Base-by-base conservation (phyloP, 495 filamentous ascomycete species). In the Podospora pseudoanserina region DNA sequence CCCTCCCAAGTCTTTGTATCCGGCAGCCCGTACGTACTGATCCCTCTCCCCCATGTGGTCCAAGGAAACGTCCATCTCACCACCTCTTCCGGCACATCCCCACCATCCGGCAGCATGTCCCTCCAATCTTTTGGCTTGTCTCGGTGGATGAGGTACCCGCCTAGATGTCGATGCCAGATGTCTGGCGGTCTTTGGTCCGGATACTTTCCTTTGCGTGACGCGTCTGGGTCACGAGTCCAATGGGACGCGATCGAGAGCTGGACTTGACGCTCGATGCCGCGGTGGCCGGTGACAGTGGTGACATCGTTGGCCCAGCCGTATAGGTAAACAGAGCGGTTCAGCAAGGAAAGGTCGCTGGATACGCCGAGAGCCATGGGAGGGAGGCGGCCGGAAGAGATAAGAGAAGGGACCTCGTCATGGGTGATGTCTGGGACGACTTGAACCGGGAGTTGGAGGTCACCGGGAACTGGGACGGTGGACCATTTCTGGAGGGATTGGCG, bases 1-100 rank as follows among this genome's bases (percentile, higher is more conserved):
- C 76, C 76, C 27, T 74, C 73, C 76, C 76, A 78, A 26, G 75
- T 76, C 67, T 76, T 78, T 0, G 76, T 76, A 39, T 78, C 76
- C 16, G 76, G 76, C 57, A 78, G 34, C 4, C 76, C 76, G 32
- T 76, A 74, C 0, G 73, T 74, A 39, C 74, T 76, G 49, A 78
- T 77, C 5, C 76, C 76, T 5, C 76, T 28, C 0, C 76, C 76
- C 76, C 76, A 78, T 0, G 76, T 78, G 27, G 72, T 77, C 75
- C 75, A 78, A 0, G 75, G 73, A 3, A 68, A 67, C n/a, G 76
- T 74, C 76, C 76, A 78, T 2, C 69, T 68, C 7, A 53, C 20
- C 30, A 78, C 60, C 54, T 78, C 75, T 1, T 16, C 13, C 0
- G 75, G 76, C 15, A 78, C 69, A 39, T 68, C 66, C 4, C 54